These are phyloP conservation scores for Wickerhamiella pararugosa DNA, from an alignment of 1,139 yeast genomes.

Conservation along the genomic window DNA sequence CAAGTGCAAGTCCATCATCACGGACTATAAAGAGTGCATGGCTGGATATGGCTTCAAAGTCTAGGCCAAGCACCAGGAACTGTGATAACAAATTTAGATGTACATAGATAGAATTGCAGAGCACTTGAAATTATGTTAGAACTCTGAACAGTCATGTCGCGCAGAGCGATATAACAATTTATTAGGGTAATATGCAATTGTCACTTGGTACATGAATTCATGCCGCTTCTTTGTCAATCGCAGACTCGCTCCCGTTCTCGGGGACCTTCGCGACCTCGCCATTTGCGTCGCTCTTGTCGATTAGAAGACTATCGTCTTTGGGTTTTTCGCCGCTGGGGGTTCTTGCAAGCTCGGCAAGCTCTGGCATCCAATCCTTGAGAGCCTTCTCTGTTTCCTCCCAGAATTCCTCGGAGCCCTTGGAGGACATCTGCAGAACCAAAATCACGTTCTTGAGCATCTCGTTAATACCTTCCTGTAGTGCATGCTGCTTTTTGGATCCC, in stretches of 20 bases:
- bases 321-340: too few relatives aligned
- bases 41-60: conserved; percentile 70
- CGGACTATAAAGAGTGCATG: conserved; percentile 75
- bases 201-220: too few relatives aligned
- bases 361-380: conserved; percentile 34
- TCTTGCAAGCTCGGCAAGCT: conserved; percentile 18
- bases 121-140: too few relatives aligned
- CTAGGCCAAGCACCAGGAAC: conserved; percentile 7
- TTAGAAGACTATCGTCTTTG: too few relatives aligned
- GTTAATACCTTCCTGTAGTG: conserved; percentile 40
- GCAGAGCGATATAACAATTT: too few relatives aligned
- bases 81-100: too few relatives aligned
- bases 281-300: too few relatives aligned
- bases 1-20: conserved; percentile 60
- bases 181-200: too few relatives aligned
- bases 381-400: conserved; percentile 32
- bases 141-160: too few relatives aligned
- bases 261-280: background rate
- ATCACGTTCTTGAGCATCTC: conserved; percentile 51
- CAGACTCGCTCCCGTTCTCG: background rate
- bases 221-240: conserved; percentile 8
- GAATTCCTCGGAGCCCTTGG: conserved; percentile 30
- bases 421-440: conserved; percentile 29
- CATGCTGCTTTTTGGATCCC: conserved; percentile 27
- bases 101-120: too few relatives aligned